Evolutionary conservation across 768 basidiomycete genomes (phyloP).

Genomic region (Trametes coccinea): DNA sequence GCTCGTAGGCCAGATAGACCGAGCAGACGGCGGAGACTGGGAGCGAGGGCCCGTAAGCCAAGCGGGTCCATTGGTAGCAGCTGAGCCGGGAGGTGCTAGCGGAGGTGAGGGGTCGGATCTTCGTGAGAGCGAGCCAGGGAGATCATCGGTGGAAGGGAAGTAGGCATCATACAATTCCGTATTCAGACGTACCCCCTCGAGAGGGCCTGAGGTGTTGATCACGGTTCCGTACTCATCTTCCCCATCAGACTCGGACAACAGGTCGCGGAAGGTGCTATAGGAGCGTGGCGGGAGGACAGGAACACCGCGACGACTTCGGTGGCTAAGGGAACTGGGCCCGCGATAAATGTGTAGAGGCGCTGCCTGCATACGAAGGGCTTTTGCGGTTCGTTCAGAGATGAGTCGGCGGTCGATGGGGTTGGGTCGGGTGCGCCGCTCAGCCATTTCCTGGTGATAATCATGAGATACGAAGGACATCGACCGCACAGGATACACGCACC

Average conservation of each 20-base stretch:
- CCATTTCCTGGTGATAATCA: constrained; percentile 57
- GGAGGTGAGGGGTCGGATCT: constrained; percentile 5
- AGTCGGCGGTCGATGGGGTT: constrained; percentile 54
- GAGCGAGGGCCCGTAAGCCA: constrained; percentile 1
- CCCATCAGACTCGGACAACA: constrained; percentile 42
- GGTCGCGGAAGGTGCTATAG: constrained; percentile 43
- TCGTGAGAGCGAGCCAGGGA: constrained; percentile 15
- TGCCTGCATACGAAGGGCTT: constrained; percentile 58
- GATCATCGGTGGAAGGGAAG: constrained; percentile 13
- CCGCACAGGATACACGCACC: constrained; percentile 41
- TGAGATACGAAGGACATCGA: background rate
- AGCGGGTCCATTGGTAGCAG: background rate
- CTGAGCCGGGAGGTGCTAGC: background rate
- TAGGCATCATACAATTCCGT: constrained; percentile 69
- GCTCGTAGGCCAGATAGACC: background rate
- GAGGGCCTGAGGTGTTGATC: constrained; percentile 35
- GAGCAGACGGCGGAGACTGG: constrained; percentile 5
- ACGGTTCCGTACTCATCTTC: constrained; percentile 63
- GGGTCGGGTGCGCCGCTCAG: constrained; percentile 64
- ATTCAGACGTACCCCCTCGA: constrained; percentile 60
- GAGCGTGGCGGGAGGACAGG: constrained; percentile 11
- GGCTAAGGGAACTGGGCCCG: constrained; percentile 21
- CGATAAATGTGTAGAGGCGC: constrained; percentile 56
- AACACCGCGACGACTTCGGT: constrained; percentile 5
- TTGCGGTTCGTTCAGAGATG: constrained; percentile 68